Evolutionary conservation across 768 basidiomycete genomes (phyloP), one percentile per base, ranked within the genome.

Genomic region (Psilocybe cubensis): DNA sequence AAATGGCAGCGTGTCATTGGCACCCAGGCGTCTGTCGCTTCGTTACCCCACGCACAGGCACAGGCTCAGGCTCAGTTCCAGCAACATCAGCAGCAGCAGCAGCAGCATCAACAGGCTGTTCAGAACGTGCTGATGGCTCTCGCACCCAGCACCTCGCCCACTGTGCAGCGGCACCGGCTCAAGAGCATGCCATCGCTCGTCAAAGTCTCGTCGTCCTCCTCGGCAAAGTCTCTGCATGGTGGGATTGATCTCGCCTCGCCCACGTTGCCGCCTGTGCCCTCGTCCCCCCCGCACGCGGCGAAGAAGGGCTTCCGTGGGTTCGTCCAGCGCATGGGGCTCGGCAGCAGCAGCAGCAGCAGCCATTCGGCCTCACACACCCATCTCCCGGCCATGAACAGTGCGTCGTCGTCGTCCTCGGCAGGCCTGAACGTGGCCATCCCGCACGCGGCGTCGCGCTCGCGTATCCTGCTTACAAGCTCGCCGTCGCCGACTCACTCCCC

Each of bases 281-380:
- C 23, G 43, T 46, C 43, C 11, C 44, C 51, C 3, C 29, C 35
- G 5, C 48, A 45, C 21, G 31, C 17, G 24, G 52, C 52, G 27
- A 58, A 45, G 18, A 60, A 53, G 12, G 66, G 66, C 11, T 68
- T 70, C 50, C 62, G 61, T 47, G 63, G 61, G 8, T 60, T 70
- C 33, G 66, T 63, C 4, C 63, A 62, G 38, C 64, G 69, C 8
- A 66, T 70, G 57, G 65, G 66, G 12, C 24, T 65, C 10, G 59
- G 24, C 12, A 41, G 51, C 28, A 24, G 47, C 21, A 31, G 18
- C 18, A 49, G 18, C 40, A 58, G 56, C 29, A 28, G 14, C 24
- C 45, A 46, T 1, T 9, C 45, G 17, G 43, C 41, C 20, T 38
- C 50, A n/a, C 47, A 33, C 25, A 62, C 58, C 8, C 61, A 61